These are phyloP conservation scores for Aspergillus sp. DNA, from an alignment of 2,329 filamentous ascomycete genomes.

Conservation along the genomic window DNA sequence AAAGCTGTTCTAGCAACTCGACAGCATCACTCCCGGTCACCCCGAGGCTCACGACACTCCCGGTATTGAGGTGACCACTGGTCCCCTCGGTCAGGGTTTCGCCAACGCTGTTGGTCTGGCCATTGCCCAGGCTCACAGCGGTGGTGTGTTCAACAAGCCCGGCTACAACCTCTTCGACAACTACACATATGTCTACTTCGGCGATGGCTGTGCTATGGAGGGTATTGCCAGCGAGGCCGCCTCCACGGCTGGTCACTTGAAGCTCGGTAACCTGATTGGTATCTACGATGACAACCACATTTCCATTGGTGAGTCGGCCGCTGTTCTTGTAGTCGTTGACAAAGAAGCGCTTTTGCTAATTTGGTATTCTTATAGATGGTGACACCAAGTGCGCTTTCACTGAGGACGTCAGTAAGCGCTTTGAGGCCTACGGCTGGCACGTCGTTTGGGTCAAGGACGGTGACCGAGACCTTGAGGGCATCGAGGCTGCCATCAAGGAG, in stretches of 20 bases:
- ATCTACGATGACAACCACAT: conserved; percentile 99
- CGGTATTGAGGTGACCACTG: conserved; percentile 96
- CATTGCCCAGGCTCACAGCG: conserved; percentile 91
- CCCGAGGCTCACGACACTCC: conserved; percentile 96
- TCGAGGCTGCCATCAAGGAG: conserved; percentile 84
- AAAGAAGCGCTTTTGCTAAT: background rate
- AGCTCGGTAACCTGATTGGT: conserved; percentile 95
- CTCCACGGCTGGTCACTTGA: conserved; percentile 89
- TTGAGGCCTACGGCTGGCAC: conserved; percentile 98
- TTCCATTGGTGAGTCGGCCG: conserved; percentile 60
- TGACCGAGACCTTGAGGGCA: conserved; percentile 81
- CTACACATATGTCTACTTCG: conserved; percentile 95
- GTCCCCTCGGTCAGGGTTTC: conserved; percentile 95
- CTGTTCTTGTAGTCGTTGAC: background rate
- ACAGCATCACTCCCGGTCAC: conserved; percentile 89
- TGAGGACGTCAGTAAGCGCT: conserved; percentile 91
- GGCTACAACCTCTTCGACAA: conserved; percentile 90
- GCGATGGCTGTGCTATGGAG: conserved; percentile 98
- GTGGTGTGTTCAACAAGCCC: conserved; percentile 93
- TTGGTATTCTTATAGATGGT: conserved; percentile 61
- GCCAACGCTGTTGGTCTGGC: conserved; percentile 96
- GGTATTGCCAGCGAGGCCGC: conserved; percentile 92
- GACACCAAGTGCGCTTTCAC: conserved; percentile 96
- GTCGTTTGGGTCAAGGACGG: conserved; percentile 79
- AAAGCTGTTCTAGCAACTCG: conserved; percentile 53